Percentiles rank a stretch among this genome's conserved stretches.
Conservation (phyloP, 495 filamentous ascomycete species). For the Penicillium argentinense region DNA sequence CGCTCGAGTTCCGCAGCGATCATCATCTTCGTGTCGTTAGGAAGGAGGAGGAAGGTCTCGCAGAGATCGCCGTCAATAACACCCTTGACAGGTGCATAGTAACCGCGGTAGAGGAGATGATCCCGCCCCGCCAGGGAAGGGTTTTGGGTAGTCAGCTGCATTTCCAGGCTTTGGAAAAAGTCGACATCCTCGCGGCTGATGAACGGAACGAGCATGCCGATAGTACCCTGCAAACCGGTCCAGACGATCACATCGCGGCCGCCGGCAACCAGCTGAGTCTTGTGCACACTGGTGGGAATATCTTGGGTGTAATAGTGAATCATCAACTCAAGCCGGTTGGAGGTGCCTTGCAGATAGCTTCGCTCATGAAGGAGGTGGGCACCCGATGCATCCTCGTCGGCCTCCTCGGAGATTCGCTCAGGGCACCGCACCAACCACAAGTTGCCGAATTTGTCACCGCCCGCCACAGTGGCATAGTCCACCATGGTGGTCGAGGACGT, state of each 20-base stretch:
- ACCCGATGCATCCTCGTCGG: slow-evolving; percentile 89
- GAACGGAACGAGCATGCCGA: slow-evolving; percentile 91
- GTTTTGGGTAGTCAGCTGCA: slow-evolving; percentile 79
- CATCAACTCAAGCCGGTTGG: slow-evolving; percentile 80
- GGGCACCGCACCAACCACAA: slow-evolving; percentile 90
- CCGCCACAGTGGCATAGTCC: slow-evolving; percentile 94
- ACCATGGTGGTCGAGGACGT: slow-evolving; percentile 88
- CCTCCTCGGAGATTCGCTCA: slow-evolving; percentile 78
- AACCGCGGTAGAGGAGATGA: slow-evolving; percentile 90
- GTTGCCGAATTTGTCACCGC: slow-evolving; percentile 97
- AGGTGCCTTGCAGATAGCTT: slow-evolving; percentile 83
- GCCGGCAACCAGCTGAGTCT: slow-evolving; percentile 85
- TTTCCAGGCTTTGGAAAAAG: slow-evolving; percentile 93
- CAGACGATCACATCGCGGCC: slow-evolving; percentile 90
- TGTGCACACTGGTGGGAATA: slow-evolving; percentile 85
- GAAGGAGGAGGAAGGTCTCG: slow-evolving; percentile 80
- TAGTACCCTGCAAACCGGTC: slow-evolving; percentile 90
- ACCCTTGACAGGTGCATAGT: slow-evolving; percentile 96
- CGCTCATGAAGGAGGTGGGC: slow-evolving; percentile 86
- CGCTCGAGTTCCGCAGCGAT: slow-evolving; percentile 92
- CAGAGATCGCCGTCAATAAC: slow-evolving; percentile 98
- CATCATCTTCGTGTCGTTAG: slow-evolving; percentile 86
- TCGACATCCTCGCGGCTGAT: slow-evolving; percentile 88
- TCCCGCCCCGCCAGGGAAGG: slow-evolving; percentile 87
- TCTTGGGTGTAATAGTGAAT: slow-evolving; percentile 89